Conservation (phyloP, 345 rosid species). For the Abelmoschus esculentus region DNA sequence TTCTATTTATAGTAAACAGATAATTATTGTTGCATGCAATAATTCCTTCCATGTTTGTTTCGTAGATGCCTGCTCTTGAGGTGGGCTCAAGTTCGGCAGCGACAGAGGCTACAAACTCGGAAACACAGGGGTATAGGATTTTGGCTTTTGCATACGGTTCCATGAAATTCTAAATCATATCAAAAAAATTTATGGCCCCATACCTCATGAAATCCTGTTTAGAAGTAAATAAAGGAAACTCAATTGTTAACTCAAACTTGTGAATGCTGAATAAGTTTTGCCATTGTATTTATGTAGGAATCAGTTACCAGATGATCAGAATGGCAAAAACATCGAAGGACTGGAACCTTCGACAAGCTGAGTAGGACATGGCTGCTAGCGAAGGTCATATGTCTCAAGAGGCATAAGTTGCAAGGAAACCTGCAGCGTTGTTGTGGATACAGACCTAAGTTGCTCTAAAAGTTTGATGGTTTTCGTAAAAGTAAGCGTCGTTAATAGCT, state of each 20-base stretch:
- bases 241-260: background rate
- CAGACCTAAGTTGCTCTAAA: no score
- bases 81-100: background rate
- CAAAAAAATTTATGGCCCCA: no score
- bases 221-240: background rate
- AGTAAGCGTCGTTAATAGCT: no score
- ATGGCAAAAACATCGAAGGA: background rate
- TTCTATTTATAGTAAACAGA: background rate
- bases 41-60: background rate
- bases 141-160: background rate
- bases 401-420: background rate
- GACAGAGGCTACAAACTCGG: background rate
- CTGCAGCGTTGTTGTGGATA: no score
- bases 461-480: no score
- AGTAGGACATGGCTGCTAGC: no score
- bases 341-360: constrained; percentile 3
- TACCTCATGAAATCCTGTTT: background rate
- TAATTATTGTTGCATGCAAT: background rate
- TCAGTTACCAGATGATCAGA: background rate
- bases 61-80: background rate
- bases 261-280: background rate
- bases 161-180: background rate
- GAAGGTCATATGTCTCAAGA: no score
- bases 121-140: constrained; percentile 8
- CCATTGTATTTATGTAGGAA: constrained; percentile 4